Evolutionary conservation across 805 yeast genomes (phyloP).

Genomic region (Sugiyamaella marilandica): DNA sequence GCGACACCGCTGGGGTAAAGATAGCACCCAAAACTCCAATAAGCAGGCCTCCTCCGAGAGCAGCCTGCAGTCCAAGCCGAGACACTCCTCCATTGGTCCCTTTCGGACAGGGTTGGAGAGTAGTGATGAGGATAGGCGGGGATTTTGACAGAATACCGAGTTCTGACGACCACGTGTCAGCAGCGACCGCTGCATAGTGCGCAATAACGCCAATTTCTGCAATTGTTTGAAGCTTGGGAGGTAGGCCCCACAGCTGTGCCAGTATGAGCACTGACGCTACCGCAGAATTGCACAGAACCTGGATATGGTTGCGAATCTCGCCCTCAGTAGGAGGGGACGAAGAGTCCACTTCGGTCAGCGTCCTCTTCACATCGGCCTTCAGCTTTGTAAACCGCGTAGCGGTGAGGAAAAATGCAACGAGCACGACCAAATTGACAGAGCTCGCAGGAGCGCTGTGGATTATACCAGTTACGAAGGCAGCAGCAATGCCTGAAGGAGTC

Average conservation of each 20-base stretch:
- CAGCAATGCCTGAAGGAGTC: conserved; percentile 35
- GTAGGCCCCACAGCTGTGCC: conserved; percentile 15
- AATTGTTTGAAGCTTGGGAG: conserved; percentile 2
- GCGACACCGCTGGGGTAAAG: background rate
- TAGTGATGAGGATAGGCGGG: conserved; percentile 39
- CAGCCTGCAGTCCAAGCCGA: conserved; percentile 35
- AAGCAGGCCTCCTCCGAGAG: conserved; percentile 34
- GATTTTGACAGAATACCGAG: conserved; percentile 40
- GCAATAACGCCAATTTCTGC: conserved; percentile 28
- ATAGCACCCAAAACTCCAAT: conserved; percentile 32
- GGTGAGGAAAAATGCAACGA: conserved; percentile 37
- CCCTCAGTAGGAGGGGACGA: conserved; percentile 12
- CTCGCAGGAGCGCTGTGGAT: conserved; percentile 38
- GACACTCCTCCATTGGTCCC: conserved; percentile 48
- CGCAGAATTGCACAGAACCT: conserved; percentile 40
- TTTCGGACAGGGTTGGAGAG: conserved; percentile 39
- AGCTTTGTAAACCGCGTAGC: conserved; percentile 39
- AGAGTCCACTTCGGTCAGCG: conserved; percentile 27
- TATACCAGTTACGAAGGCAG: conserved; percentile 38
- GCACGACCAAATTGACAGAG: conserved; percentile 32
- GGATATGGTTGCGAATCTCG: conserved; percentile 37
- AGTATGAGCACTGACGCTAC: conserved; percentile 36
- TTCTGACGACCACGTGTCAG: conserved; percentile 48
- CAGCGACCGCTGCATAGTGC: conserved; percentile 42
- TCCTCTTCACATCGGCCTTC: conserved; percentile 35